Conservation (phyloP, 2,329 filamentous ascomycete genomes). For the Penicillium verrucosum region DNA sequence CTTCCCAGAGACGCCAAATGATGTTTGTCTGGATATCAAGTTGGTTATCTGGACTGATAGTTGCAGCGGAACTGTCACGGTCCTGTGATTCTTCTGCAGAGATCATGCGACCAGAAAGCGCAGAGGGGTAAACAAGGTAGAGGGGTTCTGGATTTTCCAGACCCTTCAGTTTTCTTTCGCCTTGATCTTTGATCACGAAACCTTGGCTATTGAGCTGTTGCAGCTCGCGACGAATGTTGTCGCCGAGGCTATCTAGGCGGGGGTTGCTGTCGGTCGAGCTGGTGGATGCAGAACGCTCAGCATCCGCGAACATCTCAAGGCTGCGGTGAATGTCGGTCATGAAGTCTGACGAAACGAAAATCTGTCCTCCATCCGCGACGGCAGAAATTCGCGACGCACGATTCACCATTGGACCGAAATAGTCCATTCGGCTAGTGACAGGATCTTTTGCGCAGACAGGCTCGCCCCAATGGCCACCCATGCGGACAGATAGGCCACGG, state of each 20-base stretch:
- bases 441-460: conserved; percentile 95
- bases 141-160: conserved; percentile 95
- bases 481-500: conserved; percentile 87
- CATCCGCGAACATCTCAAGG: conserved; percentile 83
- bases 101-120: conserved; percentile 67
- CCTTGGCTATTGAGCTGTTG: conserved; percentile 83
- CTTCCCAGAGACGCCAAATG: conserved; percentile 85
- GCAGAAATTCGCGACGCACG: conserved; percentile 90
- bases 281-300: conserved; percentile 65
- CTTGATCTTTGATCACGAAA: conserved; percentile 95
- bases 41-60: conserved; percentile 60
- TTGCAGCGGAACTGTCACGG: conserved; percentile 48
- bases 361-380: conserved; percentile 93
- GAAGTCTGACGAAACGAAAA: conserved; percentile 94
- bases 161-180: conserved; percentile 91
- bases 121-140: conserved; percentile 91
- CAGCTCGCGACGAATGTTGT: conserved; percentile 80
- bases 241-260: conserved; percentile 66
- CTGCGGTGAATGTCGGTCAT: conserved; percentile 93
- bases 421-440: conserved; percentile 97
- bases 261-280: conserved; percentile 71
- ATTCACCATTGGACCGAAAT: conserved; percentile 99
- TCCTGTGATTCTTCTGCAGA: conserved; percentile 48
- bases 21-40: conserved; percentile 79
- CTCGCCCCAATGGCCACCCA: conserved; percentile 95